phyloP scores from a whole-genome alignment of 352 stramenopile genomes.

The Pythium brassicae region DNA sequence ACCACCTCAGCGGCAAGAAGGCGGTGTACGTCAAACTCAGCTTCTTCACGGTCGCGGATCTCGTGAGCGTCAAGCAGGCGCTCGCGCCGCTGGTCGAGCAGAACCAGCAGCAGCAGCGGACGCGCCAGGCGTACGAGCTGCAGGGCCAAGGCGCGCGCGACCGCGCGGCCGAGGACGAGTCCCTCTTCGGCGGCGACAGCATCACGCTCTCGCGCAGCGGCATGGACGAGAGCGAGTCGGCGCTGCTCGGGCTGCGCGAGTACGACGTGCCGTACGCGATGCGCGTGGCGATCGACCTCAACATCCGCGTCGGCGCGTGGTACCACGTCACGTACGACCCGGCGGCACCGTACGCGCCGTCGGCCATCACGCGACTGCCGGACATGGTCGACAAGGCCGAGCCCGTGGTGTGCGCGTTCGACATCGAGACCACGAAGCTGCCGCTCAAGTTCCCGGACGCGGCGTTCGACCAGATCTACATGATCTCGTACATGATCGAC shows the following conservation, averaged over 20 bases:
- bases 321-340: slow-evolving; percentile 91
- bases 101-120: slow-evolving; percentile 60
- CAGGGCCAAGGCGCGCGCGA: slow-evolving; percentile 47
- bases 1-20: slow-evolving; percentile 87
- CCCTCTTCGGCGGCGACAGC: slow-evolving; percentile 16
- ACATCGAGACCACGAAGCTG: slow-evolving; percentile 99
- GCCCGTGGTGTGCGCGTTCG: slow-evolving; percentile 96
- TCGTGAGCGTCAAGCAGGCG: slow-evolving; percentile 65
- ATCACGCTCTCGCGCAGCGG: slow-evolving; percentile 2
- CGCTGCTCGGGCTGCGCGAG: slow-evolving; percentile 92
- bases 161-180: slow-evolving; percentile 40
- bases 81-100: slow-evolving; percentile 53
- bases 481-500: slow-evolving; percentile 99
- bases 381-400: slow-evolving; percentile 93
- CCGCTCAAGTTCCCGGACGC: slow-evolving; percentile 99
- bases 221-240: slow-evolving; percentile 65
- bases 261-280: slow-evolving; percentile 99
- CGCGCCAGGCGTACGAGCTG: slow-evolving; percentile 66
- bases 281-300: slow-evolving; percentile 94
- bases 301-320: slow-evolving; percentile 96
- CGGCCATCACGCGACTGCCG: slow-evolving; percentile 42
- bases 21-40: slow-evolving; percentile 88
- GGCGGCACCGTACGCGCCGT: slow-evolving; percentile 45
- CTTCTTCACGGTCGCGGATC: slow-evolving; percentile 78
- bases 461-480: slow-evolving; percentile 91